phyloP scores from a whole-genome alignment of 495 filamentous ascomycete genomes.

The Penicillium paxilli region DNA sequence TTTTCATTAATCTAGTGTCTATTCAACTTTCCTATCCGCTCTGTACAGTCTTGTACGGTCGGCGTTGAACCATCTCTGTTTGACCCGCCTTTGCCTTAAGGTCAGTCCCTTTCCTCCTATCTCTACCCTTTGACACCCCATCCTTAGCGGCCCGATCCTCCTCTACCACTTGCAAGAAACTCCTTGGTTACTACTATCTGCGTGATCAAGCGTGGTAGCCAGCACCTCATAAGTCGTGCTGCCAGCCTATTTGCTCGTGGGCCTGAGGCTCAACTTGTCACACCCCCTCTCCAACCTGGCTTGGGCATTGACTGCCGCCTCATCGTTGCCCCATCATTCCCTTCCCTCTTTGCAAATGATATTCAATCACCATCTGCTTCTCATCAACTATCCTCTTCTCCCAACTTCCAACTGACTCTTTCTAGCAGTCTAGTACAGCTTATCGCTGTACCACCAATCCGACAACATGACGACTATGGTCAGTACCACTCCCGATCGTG shows the following conservation, averaged over 20 bases:
- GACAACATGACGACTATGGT: conserved; percentile 54
- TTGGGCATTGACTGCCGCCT: neutral
- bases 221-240: conserved; percentile 1
- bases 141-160: neutral
- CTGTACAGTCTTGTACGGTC: conserved; percentile 19
- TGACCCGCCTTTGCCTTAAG: conserved; percentile 9
- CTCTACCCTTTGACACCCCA: neutral
- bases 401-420: neutral
- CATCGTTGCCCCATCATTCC: conserved; percentile 10
- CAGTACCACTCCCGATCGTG: conserved; percentile 20
- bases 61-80: conserved; percentile 25
- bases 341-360: neutral
- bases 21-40: conserved; percentile 7
- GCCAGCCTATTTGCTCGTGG: conserved; percentile 15
- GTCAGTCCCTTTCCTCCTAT: conserved; percentile 4
- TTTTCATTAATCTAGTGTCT: neutral
- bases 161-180: neutral
- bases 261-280: conserved; percentile 18
- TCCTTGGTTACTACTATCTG: neutral
- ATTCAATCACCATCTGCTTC: conserved; percentile 9
- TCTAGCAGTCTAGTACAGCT: conserved; percentile 27
- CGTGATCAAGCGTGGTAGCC: conserved; percentile 12
- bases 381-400: neutral
- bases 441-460: conserved; percentile 37
- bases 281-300: conserved; percentile 14